Evolutionary conservation across 768 basidiomycete species (phyloP).

Genomic region (Hortiboletus flavorubellus): DNA sequence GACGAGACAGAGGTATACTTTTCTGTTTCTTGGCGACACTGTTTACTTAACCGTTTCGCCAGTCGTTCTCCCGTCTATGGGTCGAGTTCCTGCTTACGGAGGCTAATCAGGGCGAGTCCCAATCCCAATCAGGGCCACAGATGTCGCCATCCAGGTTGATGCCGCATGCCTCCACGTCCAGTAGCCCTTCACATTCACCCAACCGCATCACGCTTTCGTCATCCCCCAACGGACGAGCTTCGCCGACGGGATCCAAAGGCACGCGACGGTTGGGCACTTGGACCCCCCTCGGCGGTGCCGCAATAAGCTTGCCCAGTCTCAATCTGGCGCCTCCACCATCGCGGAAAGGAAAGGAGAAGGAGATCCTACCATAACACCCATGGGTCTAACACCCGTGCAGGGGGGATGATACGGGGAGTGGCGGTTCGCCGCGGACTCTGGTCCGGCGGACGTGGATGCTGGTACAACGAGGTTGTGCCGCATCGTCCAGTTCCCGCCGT

Average conservation of each 20-base stretch:
- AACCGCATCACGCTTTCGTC: constrained; percentile 10
- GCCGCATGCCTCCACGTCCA: constrained; percentile 38
- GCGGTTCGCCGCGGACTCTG: neutral
- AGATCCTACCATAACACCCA: constrained; percentile 16
- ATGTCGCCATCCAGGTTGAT: constrained; percentile 20
- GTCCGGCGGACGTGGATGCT: constrained; percentile 4
- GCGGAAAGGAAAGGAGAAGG: constrained; percentile 48
- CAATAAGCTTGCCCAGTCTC: constrained; percentile 41
- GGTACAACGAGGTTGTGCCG: constrained; percentile 1
- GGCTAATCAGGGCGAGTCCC: constrained; percentile 46
- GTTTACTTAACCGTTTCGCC: neutral
- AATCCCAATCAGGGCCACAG: constrained; percentile 16
- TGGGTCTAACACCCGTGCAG: neutral
- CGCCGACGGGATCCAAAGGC: constrained; percentile 28
- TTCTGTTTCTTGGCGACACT: neutral
- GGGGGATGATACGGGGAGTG: neutral
- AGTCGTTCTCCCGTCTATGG: constrained; percentile 98
- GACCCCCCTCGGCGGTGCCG: constrained; percentile 28
- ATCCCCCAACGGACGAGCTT: constrained; percentile 2
- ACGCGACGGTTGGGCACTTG: constrained; percentile 40
- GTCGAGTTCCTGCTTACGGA: constrained; percentile 98
- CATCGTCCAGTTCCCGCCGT: constrained; percentile 1
- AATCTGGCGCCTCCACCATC: constrained; percentile 35
- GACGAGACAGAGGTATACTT: constrained; percentile 77
- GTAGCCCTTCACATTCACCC: constrained; percentile 30